phyloP scores from a whole-genome alignment of 352 stramenopile genomes.

The Phytophthora hibernalis region DNA sequence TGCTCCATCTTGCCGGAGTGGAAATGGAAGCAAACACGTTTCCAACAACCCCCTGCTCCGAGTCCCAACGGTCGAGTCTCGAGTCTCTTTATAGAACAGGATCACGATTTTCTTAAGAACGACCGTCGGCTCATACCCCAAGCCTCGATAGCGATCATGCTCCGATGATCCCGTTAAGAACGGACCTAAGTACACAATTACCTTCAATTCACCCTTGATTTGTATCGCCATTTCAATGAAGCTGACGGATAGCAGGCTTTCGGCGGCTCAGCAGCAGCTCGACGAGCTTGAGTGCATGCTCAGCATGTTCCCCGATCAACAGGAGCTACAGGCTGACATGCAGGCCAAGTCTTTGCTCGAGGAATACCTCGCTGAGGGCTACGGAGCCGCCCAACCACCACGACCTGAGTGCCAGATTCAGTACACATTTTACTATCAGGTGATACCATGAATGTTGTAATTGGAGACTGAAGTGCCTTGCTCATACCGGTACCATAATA shows the following conservation, averaged over 20 bases:
- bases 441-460: conserved; percentile 13
- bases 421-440: conserved; percentile 61
- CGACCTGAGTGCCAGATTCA: conserved; percentile 29
- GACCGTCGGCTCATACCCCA: too few species aligned
- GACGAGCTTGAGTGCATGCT: conserved; percentile 82
- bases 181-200: conserved; percentile 16
- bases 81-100: too few species aligned
- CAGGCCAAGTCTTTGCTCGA: conserved; percentile 35
- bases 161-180: too few species aligned
- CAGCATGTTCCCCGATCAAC: conserved; percentile 67
- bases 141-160: too few species aligned
- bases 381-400: not conserved
- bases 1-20: too few species aligned
- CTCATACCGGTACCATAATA: conserved; percentile 6
- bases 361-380: conserved; percentile 12
- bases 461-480: not conserved
- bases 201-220: not conserved
- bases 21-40: too few species aligned
- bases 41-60: too few species aligned
- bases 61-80: too few species aligned
- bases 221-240: not conserved
- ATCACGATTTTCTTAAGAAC: too few species aligned
- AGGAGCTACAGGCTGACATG: conserved; percentile 55
- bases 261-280: conserved; percentile 46
- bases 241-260: conserved; percentile 6